phyloP scores from a whole-genome alignment of 176 grass and related monocot genomes.

The Luzula sylvatica region DNA sequence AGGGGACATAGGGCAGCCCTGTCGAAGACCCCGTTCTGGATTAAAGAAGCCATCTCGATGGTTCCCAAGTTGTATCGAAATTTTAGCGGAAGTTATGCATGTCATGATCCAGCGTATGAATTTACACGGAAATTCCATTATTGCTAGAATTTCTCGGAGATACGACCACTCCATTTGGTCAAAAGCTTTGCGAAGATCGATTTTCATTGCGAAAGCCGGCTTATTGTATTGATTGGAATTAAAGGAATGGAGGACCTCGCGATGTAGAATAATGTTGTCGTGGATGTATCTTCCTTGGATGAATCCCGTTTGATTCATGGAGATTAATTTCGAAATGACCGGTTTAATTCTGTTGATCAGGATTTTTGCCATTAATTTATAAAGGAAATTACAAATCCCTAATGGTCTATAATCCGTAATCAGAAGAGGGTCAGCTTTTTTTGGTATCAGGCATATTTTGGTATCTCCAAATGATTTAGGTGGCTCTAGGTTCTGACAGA shows the following conservation, averaged over 20 bases:
- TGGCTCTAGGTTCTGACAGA: too few species aligned
- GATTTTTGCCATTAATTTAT: not conserved
- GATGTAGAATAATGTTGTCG: too few species aligned
- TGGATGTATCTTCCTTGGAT: not conserved
- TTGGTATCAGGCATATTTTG: too few species aligned
- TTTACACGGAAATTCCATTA: not conserved
- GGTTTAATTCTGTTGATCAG: not conserved
- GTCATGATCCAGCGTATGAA: not conserved
- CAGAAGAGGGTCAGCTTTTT: not conserved
- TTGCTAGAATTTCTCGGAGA: not conserved
- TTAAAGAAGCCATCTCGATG: not conserved
- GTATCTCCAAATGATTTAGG: too few species aligned
- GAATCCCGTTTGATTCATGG: not conserved
- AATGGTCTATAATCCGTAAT: not conserved
- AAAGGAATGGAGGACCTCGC: not conserved
- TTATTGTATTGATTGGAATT: not conserved
- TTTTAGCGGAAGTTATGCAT: not conserved
- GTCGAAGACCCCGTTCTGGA: too few species aligned
- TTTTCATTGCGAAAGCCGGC: not conserved
- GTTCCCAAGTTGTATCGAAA: not conserved
- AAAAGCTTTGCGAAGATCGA: not conserved
- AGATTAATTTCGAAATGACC: not conserved
- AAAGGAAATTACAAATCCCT: not conserved
- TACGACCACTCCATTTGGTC: too few species aligned
- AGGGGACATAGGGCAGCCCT: too few species aligned